Conservation (phyloP, 2,329 filamentous ascomycete genomes). For the Juglanconis sp. region DNA sequence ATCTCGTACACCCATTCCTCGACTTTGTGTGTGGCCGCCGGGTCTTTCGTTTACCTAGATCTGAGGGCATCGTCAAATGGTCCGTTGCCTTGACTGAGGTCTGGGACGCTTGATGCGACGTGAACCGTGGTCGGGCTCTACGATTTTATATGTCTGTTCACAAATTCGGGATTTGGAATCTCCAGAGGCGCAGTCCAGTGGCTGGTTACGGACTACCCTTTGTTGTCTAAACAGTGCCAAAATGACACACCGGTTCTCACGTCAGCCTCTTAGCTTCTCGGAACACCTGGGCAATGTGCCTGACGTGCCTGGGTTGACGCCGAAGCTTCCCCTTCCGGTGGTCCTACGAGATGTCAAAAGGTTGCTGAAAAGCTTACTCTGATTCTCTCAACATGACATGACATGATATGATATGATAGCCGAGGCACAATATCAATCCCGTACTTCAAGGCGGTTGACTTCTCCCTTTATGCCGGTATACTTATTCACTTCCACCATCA, state of each 20-base stretch:
- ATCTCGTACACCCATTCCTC: constrained; percentile 7
- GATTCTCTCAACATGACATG: too few species aligned
- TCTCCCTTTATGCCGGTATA: too few species aligned
- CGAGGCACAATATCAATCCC: too few species aligned
- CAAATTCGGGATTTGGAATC: neutral
- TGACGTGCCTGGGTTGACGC: too few species aligned
- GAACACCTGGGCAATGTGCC: neutral
- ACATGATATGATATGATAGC: neutral
- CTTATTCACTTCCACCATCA: neutral
- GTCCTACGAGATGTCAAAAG: too few species aligned
- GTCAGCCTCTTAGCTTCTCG: neutral
- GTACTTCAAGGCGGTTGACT: too few species aligned
- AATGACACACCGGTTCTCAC: neutral
- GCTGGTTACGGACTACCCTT: neutral
- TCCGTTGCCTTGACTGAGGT: neutral
- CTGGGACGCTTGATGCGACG: neutral
- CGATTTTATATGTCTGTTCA: neutral
- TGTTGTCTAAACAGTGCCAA: neutral
- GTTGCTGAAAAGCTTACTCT: too few species aligned
- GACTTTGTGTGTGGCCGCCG: constrained; percentile 10
- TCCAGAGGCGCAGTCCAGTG: constrained; percentile 1
- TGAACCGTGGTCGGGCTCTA: neutral
- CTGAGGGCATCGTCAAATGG: neutral
- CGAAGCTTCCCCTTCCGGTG: too few species aligned
- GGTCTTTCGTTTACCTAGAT: neutral